phyloP scores from a whole-genome alignment of 768 basidiomycete species.

The Termitomyces sp. region DNA sequence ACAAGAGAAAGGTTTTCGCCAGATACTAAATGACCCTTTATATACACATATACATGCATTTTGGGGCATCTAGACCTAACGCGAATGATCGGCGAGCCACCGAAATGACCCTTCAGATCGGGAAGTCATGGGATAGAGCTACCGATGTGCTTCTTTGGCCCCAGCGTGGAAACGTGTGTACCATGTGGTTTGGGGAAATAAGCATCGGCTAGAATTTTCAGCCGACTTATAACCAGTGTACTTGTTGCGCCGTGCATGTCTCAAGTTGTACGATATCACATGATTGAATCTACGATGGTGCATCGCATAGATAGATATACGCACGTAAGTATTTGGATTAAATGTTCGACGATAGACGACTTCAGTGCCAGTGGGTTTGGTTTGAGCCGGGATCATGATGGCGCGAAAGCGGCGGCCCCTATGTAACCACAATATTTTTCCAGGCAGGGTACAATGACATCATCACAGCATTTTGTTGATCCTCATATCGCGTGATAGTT shows the following conservation, averaged over 20 bases:
- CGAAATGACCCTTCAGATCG: not conserved
- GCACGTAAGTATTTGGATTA: not conserved
- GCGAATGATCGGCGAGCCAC: not conserved
- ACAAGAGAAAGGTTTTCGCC: not conserved
- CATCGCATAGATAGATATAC: not conserved
- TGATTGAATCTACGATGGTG: not conserved
- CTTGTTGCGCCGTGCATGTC: too few relatives aligned
- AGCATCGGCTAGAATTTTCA: not conserved
- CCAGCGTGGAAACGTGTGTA: not conserved
- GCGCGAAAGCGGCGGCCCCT: not conserved
- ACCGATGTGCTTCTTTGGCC: not conserved
- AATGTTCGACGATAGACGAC: not conserved
- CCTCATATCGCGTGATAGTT: too few relatives aligned
- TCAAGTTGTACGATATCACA: not conserved
- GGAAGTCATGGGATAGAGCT: not conserved
- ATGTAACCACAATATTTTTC: not conserved
- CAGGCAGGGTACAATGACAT: too few relatives aligned
- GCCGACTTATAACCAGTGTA: too few relatives aligned
- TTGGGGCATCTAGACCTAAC: not conserved
- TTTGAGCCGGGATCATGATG: too few relatives aligned
- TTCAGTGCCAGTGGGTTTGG: not conserved
- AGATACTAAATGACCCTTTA: not conserved
- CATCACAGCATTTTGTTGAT: too few relatives aligned
- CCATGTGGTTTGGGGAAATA: not conserved
- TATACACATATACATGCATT: constrained; percentile 1